Percentiles rank a stretch among this genome's conserved stretches.
phyloP scores from a whole-genome alignment of 352 stramenopile genomes.

The Pythium graminicola region DNA sequence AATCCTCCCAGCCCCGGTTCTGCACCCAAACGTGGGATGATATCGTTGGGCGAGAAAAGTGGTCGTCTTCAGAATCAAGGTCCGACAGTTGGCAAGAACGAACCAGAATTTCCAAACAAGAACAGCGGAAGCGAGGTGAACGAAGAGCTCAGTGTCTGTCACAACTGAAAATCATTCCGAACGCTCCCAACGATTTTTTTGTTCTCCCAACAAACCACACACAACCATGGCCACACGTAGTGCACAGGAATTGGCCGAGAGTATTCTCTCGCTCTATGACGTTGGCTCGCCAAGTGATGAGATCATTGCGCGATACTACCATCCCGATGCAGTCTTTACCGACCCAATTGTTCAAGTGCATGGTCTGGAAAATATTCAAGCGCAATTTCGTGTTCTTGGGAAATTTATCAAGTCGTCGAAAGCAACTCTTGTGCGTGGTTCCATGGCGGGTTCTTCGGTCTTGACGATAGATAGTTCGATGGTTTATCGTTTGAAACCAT shows the following conservation, averaged over 20 bases:
- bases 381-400: constrained; percentile 73
- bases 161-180: constrained; percentile 19
- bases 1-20: background rate
- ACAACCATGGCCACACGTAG: constrained; percentile 45
- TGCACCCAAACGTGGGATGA: background rate
- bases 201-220: background rate
- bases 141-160: constrained; percentile 5
- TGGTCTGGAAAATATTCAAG: constrained; percentile 76
- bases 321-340: constrained; percentile 68
- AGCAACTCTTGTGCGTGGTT: constrained; percentile 70
- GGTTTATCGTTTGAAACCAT: constrained; percentile 65
- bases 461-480: constrained; percentile 78
- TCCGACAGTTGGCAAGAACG: constrained; percentile 1
- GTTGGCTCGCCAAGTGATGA: constrained; percentile 54
- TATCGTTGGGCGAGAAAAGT: background rate
- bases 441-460: constrained; percentile 71
- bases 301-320: constrained; percentile 75
- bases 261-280: constrained; percentile 80
- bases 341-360: constrained; percentile 70
- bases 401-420: constrained; percentile 76
- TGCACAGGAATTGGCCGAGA: constrained; percentile 70
- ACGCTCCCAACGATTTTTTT: no score
- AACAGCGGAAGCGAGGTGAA: background rate
- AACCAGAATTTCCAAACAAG: background rate
- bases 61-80: background rate